Evolutionary conservation across 108 stramenopile species (phyloP), one percentile per base, ranked within the genome.

Genomic region (Skeletonema menzelii): DNA sequence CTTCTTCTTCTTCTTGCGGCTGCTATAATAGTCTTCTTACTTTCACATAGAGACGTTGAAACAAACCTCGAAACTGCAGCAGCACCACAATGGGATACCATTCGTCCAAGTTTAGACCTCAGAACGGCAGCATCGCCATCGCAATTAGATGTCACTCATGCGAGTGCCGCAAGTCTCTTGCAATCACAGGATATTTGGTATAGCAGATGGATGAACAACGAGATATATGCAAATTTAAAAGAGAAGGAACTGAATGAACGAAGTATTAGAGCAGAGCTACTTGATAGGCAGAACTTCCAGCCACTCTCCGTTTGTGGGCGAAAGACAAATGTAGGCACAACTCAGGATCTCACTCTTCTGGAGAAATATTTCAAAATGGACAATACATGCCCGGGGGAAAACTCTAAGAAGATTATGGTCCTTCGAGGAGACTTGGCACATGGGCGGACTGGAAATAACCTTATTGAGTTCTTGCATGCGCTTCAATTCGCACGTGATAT

Each of bases 261-360:
- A 1, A 20, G 4, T n/a, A 24, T 22, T 24, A 53, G 22, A 24
- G 49, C 49, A 7, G 49, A 42, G 40, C 2, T 42, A 15, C n/a
- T 42, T 2, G 40, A 42, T 3, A 40, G 14, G 15, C 47, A 49
- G 5, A 0, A 22, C 6, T 20, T 53, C 8, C 15, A 53, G n/a
- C 19, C 7, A 53, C 49, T 53, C 32, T 17, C 56, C 11, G 34
- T 70, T 3, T 70, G 69, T 32, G 69, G 38, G n/a, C 69, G 69
- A 5, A 10, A 31, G 7, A 34, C 69, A 5, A 56, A 70, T 17
- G 27, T 59, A 4, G 69, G 69, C n/a, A 38, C n/a, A 12, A 26
- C 30, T 12, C 20, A 70, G 15, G 69, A 70, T 31, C 37, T 69
- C 19, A 32, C 34, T 19, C 49, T 53, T 53, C 49, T 53, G 22